Conservation (phyloP, 768 basidiomycete genomes). For the Thelephora ganbajun region DNA sequence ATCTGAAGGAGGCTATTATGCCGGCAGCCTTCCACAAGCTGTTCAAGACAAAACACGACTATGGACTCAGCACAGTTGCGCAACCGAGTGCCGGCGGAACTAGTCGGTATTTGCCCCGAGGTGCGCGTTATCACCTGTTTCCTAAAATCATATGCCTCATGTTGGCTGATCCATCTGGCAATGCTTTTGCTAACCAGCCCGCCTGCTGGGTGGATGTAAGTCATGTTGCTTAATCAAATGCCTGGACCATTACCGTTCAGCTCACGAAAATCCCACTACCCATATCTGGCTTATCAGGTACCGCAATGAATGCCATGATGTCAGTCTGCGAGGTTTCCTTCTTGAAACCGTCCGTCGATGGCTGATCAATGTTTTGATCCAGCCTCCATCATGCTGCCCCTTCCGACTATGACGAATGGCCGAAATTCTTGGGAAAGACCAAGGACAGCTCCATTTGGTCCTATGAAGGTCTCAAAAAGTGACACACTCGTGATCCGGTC, state of each 20-base stretch:
- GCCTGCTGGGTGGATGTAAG: conserved; percentile 63
- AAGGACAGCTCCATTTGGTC: conserved; percentile 43
- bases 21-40: conserved; percentile 15
- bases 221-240: conserved; percentile 1
- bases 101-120: conserved; percentile 51
- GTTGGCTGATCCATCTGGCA: neutral
- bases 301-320: conserved; percentile 51
- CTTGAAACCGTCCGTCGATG: neutral
- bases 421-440: conserved; percentile 18
- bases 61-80: conserved; percentile 40
- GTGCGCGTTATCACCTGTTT: conserved; percentile 18
- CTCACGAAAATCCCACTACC: neutral
- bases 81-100: conserved; percentile 34
- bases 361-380: neutral
- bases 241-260: neutral
- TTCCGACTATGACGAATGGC: conserved; percentile 59
- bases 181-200: conserved; percentile 24
- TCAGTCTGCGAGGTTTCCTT: conserved; percentile 6
- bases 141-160: neutral
- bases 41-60: conserved; percentile 35
- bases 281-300: conserved; percentile 23
- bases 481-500: neutral
- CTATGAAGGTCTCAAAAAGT: conserved; percentile 42
- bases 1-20: conserved; percentile 8
- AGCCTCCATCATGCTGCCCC: conserved; percentile 47